These are phyloP conservation scores for Keithomyces neogunnii DNA, from an alignment of 2,329 filamentous ascomycete species.

Conservation along the genomic window DNA sequence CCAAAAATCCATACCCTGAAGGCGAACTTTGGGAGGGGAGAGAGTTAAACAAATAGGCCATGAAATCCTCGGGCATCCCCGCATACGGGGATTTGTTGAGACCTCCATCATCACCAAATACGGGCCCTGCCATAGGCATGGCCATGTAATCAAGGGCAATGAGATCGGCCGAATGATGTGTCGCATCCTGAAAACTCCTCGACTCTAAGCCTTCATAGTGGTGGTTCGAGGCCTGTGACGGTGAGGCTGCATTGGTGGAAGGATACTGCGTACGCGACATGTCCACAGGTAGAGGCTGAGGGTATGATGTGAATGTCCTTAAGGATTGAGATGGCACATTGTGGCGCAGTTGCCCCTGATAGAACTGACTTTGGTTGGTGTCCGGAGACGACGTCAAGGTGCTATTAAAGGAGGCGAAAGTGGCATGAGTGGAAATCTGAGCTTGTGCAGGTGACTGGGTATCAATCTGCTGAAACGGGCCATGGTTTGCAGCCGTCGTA, in stretches of 20 bases:
- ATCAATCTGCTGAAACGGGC: background rate
- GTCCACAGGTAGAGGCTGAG: conserved; percentile 54
- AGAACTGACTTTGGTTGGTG: conserved; percentile 24
- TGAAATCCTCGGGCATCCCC: conserved; percentile 79
- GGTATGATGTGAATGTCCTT: conserved; percentile 44
- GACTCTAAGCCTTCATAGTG: conserved; percentile 27
- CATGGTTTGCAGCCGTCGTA: conserved; percentile 4
- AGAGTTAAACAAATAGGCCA: conserved; percentile 71
- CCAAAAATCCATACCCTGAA: conserved; percentile 31
- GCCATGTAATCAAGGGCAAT: conserved; percentile 55
- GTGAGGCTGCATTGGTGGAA: conserved; percentile 15
- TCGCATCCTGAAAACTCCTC: conserved; percentile 37
- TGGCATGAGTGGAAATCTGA: conserved; percentile 22
- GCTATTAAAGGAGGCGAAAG: background rate
- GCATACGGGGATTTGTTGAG: conserved; percentile 75
- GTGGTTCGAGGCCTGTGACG: conserved; percentile 26
- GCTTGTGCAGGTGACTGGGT: conserved; percentile 19
- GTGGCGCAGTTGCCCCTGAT: conserved; percentile 35
- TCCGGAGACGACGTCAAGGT: background rate
- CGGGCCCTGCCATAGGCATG: conserved; percentile 63
- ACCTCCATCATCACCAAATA: conserved; percentile 77
- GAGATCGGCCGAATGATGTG: conserved; percentile 42
- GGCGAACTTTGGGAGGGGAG: conserved; percentile 16
- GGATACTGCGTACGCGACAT: conserved; percentile 53
- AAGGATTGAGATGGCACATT: conserved; percentile 32